Percentiles rank a stretch among this genome's conserved stretches.
Evolutionary conservation across 1,284 basidiomycete genomes (phyloP).

Genomic region (Lentinula novae-zelandiae): DNA sequence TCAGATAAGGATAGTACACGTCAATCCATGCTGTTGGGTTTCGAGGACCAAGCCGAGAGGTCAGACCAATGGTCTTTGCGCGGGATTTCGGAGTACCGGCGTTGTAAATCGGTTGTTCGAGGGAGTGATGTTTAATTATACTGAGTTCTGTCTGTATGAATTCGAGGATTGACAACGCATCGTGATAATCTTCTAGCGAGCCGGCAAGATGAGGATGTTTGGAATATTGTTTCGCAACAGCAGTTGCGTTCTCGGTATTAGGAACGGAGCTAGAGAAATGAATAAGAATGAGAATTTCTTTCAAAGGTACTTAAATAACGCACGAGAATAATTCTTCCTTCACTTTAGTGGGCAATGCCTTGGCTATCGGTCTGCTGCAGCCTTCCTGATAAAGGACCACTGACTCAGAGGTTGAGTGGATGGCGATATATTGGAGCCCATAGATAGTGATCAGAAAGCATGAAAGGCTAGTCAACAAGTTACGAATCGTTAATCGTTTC

Average conservation of each 20-base stretch:
- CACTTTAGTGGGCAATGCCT: slow-evolving; percentile 10
- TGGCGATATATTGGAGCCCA: not conserved
- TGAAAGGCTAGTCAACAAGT: not conserved
- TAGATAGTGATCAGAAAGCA: not conserved
- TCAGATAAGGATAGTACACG: slow-evolving; percentile 77
- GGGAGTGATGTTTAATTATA: slow-evolving; percentile 35
- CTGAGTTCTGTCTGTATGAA: slow-evolving; percentile 62
- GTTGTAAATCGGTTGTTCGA: slow-evolving; percentile 50
- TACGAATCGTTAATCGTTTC: not conserved
- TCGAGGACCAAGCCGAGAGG: slow-evolving; percentile 32
- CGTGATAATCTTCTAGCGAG: slow-evolving; percentile 57
- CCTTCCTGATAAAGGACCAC: not conserved
- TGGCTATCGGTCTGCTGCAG: not conserved
- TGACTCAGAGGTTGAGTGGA: not conserved
- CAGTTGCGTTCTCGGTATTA: slow-evolving; percentile 48
- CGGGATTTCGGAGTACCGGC: slow-evolving; percentile 66
- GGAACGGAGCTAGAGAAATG: slow-evolving; percentile 49
- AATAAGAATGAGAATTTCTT: not conserved
- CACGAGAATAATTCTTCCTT: slow-evolving; percentile 35
- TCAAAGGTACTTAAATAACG: slow-evolving; percentile 12
- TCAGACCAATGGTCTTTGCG: slow-evolving; percentile 55
- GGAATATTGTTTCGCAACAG: slow-evolving; percentile 55
- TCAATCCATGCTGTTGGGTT: slow-evolving; percentile 74
- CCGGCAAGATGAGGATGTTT: slow-evolving; percentile 74
- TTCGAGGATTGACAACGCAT: slow-evolving; percentile 60